These are phyloP conservation scores for Papiliotrema terrestris DNA, from an alignment of 1,284 basidiomycete species.

Conservation along the genomic window DNA sequence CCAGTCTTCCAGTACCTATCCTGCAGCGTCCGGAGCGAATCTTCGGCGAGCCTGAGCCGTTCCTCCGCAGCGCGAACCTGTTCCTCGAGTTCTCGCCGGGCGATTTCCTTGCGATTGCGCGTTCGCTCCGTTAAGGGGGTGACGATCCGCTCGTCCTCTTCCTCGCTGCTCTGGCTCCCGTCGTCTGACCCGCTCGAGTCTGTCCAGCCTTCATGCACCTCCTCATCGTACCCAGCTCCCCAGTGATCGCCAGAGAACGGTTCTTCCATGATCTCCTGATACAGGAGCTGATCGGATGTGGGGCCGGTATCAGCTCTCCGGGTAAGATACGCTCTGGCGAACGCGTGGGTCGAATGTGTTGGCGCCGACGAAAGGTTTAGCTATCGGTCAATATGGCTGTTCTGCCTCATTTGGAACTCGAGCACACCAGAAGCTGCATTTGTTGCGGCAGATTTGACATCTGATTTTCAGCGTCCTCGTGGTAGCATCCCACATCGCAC, in stretches of 20 bases:
- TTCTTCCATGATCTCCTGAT: slow-evolving; percentile 36
- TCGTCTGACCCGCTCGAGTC: slow-evolving; percentile 14
- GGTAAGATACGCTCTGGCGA: slow-evolving; percentile 25
- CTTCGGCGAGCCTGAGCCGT: slow-evolving; percentile 14
- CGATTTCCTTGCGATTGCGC: slow-evolving; percentile 2
- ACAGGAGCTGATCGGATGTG: slow-evolving; percentile 30
- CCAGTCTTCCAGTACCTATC: slow-evolving; percentile 31
- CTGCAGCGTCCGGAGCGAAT: slow-evolving; percentile 11
- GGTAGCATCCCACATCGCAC: too few species aligned
- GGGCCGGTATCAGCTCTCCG: slow-evolving; percentile 12
- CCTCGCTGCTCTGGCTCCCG: not conserved
- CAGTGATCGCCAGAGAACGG: slow-evolving; percentile 34
- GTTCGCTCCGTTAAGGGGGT: not conserved
- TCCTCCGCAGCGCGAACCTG: slow-evolving; percentile 9
- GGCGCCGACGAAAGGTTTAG: slow-evolving; percentile 29
- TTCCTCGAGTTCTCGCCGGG: slow-evolving; percentile 12
- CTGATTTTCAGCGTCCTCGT: too few species aligned
- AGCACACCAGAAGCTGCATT: slow-evolving; percentile 34
- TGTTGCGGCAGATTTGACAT: slow-evolving; percentile 37
- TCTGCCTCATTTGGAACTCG: not conserved
- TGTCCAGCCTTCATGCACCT: slow-evolving; percentile 37
- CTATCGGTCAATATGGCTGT: slow-evolving; percentile 11
- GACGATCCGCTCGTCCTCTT: slow-evolving; percentile 6
- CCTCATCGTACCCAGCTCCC: slow-evolving; percentile 33
- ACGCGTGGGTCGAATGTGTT: slow-evolving; percentile 15